Percentiles rank a stretch among this genome's conserved stretches.
phyloP scores from a whole-genome alignment of 2,329 filamentous ascomycete species.

The Aspergillus tubingensis region DNA sequence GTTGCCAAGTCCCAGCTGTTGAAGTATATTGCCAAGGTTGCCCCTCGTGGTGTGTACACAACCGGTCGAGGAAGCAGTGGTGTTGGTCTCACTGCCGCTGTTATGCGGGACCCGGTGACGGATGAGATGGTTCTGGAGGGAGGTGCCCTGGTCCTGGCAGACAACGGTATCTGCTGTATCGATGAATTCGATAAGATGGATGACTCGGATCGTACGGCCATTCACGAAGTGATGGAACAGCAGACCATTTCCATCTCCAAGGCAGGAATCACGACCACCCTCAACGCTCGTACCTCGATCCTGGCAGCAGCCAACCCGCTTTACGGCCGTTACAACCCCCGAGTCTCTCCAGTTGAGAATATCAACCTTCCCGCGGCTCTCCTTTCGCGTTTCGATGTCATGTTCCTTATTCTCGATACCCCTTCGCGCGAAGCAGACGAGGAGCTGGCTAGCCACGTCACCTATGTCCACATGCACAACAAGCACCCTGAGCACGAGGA shows the following conservation, averaged over 20 bases:
- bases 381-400: slow-evolving; percentile 92
- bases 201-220: slow-evolving; percentile 73
- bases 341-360: slow-evolving; percentile 95
- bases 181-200: slow-evolving; percentile 89
- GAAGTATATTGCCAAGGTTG: slow-evolving; percentile 98
- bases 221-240: slow-evolving; percentile 87
- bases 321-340: slow-evolving; percentile 97
- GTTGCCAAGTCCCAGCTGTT: slow-evolving; percentile 98
- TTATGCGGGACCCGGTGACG: slow-evolving; percentile 77
- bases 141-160: slow-evolving; percentile 74
- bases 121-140: slow-evolving; percentile 79
- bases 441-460: slow-evolving; percentile 91
- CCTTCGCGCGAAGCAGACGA: slow-evolving; percentile 87
- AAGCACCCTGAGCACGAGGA: slow-evolving; percentile 78
- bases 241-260: slow-evolving; percentile 84
- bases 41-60: slow-evolving; percentile 85
- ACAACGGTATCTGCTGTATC: slow-evolving; percentile 81
- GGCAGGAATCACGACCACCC: slow-evolving; percentile 92
- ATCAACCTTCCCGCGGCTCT: slow-evolving; percentile 98
- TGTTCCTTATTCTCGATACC: slow-evolving; percentile 95
- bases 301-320: slow-evolving; percentile 94
- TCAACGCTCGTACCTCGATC: slow-evolving; percentile 95
- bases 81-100: slow-evolving; percentile 78
- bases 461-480: slow-evolving; percentile 96
- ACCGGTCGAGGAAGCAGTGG: slow-evolving; percentile 80